Base-by-base conservation (phyloP, 2,329 filamentous ascomycete species). In the Fulvia fulva region DNA sequence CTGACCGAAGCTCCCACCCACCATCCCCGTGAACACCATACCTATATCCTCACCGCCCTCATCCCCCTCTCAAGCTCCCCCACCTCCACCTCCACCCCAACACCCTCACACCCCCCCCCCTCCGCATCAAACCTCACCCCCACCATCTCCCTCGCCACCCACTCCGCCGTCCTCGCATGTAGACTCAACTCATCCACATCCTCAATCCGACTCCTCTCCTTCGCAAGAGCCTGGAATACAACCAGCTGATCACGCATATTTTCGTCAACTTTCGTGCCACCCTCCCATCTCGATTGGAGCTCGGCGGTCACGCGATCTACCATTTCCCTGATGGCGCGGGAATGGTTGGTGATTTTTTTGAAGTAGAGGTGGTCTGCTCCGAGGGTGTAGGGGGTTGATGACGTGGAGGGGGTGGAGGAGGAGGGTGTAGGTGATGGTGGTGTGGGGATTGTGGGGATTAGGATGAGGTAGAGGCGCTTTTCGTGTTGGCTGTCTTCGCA, bases 191-290 rank as follows among this genome's bases (percentile, higher is more conserved):
- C 44, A 4, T 46, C 44, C 2, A n/a, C 21, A n/a, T 46, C 44
- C 19, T 46, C 19, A 3, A 32, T 50, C n/a, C 51, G 49, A 60
- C 75, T 76, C 37, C 28, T 65, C 0, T 79, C 79, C 8, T 71
- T 63, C 4, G 81, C 81, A 21, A 87, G 69, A 16, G 81, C 81
- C 65, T 85, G 81, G 57, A 84, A 86, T 0, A 86, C 75, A 1
- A 85, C 79, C 25, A 86, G 63, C 64, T 86, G 83, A 68, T 86
- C 84, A 45, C 80, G 73, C 77, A 84, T 76, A 60, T 78, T 75
- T 65, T 78, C 76, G 63, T 86, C 83, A 3, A 84, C 77, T 63
- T 76, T 81, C 0, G 80, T 77, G 0, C 72, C 75, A 58, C 77
- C 73, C 12, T 71, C 67, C 46, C 82, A 69, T 58, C 85, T 81